A percentile compares a stretch with the other conserved stretches of the same genome.
These are phyloP conservation scores for Diutina neorugosa DNA, from an alignment of 1,139 yeast genomes.

Conservation along the genomic window DNA sequence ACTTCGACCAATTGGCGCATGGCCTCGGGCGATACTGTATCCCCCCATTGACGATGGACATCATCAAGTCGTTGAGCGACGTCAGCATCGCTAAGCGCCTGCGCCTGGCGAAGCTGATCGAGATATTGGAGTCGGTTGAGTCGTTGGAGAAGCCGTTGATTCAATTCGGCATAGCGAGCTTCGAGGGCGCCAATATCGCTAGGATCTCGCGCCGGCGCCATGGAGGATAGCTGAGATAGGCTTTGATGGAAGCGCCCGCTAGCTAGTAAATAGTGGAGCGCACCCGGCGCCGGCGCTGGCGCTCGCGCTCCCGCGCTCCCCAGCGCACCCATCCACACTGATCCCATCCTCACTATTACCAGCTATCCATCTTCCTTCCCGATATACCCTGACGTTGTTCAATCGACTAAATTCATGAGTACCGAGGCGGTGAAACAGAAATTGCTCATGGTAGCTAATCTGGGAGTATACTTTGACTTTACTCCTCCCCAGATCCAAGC, in stretches of 20 bases:
- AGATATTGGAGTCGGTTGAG: not conserved
- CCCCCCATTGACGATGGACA: not conserved
- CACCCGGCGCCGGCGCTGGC: too few species aligned
- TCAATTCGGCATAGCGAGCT: not conserved
- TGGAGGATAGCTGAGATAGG: too few species aligned
- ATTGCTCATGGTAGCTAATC: not conserved
- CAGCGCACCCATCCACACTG: not conserved
- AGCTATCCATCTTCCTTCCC: not conserved
- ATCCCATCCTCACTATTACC: not conserved
- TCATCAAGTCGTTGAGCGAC: not conserved
- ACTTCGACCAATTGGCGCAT: not conserved
- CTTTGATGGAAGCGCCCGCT: not conserved
- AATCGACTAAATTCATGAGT: too few species aligned
- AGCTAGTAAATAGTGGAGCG: too few species aligned
- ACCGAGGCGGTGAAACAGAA: not conserved
- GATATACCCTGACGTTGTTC: too few species aligned
- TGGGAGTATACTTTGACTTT: not conserved
- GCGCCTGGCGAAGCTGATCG: not conserved
- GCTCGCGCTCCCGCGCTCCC: too few species aligned
- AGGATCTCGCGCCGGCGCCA: not conserved
- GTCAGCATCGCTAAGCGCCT: not conserved
- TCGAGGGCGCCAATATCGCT: not conserved
- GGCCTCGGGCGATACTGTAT: not conserved
- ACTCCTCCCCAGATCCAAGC: not conserved
- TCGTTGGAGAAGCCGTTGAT: not conserved